These are phyloP conservation scores for Wickerhamomyces ciferrii DNA, from an alignment of 805 yeast species.

Conservation along the genomic window DNA sequence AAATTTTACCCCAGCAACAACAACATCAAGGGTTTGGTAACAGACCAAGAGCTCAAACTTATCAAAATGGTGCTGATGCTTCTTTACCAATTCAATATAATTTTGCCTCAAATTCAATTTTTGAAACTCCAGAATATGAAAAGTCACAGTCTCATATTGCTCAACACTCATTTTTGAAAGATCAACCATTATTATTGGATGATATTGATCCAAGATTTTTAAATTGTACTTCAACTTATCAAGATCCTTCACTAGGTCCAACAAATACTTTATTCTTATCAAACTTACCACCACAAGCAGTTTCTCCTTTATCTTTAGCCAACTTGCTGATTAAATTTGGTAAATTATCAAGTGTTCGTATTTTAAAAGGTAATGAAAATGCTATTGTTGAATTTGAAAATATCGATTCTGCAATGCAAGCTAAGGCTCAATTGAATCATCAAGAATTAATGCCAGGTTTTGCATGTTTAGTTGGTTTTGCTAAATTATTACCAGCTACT, in stretches of 20 bases:
- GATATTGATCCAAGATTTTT: constrained; percentile 55
- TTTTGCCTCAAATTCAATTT: constrained; percentile 5
- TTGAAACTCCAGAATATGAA: constrained; percentile 6
- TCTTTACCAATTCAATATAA: constrained; percentile 25
- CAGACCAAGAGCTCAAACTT: constrained; percentile 40
- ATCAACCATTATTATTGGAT: constrained; percentile 37
- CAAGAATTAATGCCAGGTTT: constrained; percentile 78
- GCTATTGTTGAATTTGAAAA: constrained; percentile 71
- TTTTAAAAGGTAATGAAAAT: constrained; percentile 42
- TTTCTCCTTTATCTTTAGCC: constrained; percentile 49
- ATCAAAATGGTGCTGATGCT: constrained; percentile 21
- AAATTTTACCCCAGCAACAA: too few relatives aligned
- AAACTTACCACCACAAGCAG: constrained; percentile 60
- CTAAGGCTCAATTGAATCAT: constrained; percentile 74
- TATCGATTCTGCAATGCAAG: constrained; percentile 72
- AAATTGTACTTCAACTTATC: constrained; percentile 64
- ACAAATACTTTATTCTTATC: constrained; percentile 74
- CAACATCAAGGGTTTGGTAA: constrained; percentile 1
- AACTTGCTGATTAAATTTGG: constrained; percentile 65
- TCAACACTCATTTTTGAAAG: constrained; percentile 8
- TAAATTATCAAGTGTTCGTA: constrained; percentile 50
- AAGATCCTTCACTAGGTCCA: constrained; percentile 67
- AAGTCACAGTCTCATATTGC: not conserved
- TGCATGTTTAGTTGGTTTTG: constrained; percentile 77
- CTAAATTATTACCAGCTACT: constrained; percentile 49